These are phyloP conservation scores for Casuarina cunninghamiana DNA, from an alignment of 306 rosid species.

Conservation along the genomic window DNA sequence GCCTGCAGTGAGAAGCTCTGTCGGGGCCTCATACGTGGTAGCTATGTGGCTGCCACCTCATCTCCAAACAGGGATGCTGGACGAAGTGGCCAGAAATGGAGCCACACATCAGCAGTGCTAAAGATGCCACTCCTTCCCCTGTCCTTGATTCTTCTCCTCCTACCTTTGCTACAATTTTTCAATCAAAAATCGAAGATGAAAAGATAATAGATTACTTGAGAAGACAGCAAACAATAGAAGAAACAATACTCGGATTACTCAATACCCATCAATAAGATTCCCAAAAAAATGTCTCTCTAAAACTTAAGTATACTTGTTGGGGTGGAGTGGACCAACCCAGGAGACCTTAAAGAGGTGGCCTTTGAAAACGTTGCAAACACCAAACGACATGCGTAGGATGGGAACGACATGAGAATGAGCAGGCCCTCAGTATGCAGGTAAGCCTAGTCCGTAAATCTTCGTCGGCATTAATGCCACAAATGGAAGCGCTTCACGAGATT, in stretches of 20 bases:
- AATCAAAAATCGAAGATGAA: background rate
- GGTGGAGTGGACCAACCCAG: background rate
- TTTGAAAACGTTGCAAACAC: background rate
- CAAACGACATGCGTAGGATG: no score
- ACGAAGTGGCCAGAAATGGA: slow-evolving; percentile 92
- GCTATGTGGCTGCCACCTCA: no score
- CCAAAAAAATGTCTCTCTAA: background rate
- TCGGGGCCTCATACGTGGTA: no score
- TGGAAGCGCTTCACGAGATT: no score
- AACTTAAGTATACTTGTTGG: background rate
- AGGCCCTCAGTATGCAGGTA: background rate
- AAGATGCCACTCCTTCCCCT: slow-evolving; percentile 83
- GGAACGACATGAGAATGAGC: no score
- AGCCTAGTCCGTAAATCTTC: no score
- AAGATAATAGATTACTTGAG: background rate
- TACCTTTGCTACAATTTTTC: slow-evolving; percentile 26
- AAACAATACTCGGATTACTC: background rate
- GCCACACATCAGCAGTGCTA: slow-evolving; percentile 77
- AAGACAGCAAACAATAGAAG: background rate
- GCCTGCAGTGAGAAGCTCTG: no score
- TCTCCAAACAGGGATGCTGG: slow-evolving; percentile 47
- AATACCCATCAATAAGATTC: slow-evolving; percentile 1
- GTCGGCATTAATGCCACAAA: no score
- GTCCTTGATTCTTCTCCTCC: slow-evolving; percentile 28
- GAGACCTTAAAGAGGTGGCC: background rate